Percentiles rank a stretch among this genome's conserved stretches.
These are phyloP conservation scores for Fusarium sp. DNA, from an alignment of 2,329 filamentous ascomycete species.

Conservation along the genomic window DNA sequence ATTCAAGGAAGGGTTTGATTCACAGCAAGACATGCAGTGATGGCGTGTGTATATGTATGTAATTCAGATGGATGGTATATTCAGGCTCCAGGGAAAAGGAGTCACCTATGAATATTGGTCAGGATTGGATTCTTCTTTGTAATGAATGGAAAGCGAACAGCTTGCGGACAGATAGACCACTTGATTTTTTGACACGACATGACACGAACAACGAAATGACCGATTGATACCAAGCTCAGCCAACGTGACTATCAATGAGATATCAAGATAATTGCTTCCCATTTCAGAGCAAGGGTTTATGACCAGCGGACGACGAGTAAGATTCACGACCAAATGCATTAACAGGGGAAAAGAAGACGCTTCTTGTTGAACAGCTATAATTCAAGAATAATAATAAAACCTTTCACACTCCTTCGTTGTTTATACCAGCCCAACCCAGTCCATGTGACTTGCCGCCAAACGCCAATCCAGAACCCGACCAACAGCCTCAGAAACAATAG, in stretches of 20 bases:
- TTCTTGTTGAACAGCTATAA: constrained; percentile 39
- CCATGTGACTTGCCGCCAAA: constrained; percentile 38
- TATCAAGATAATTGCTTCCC: background rate
- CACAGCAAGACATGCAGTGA: background rate
- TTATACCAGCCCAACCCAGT: constrained; percentile 28
- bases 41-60: constrained; percentile 12
- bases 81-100: background rate
- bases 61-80: constrained; percentile 12
- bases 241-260: background rate
- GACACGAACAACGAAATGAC: constrained; percentile 36
- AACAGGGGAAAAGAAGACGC: constrained; percentile 15
- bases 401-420: constrained; percentile 29
- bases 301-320: background rate
- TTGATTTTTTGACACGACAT: constrained; percentile 30
- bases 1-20: background rate
- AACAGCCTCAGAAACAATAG: constrained; percentile 27
- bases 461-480: constrained; percentile 41
- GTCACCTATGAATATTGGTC: background rate
- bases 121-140: constrained; percentile 9
- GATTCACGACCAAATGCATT: background rate
- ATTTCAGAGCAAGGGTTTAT: background rate
- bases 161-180: constrained; percentile 20
- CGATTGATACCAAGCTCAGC: background rate
- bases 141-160: constrained; percentile 21
- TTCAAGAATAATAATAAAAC: constrained; percentile 21